These are phyloP conservation scores for Myxozyma neotropica DNA, from an alignment of 805 yeast species.

Conservation along the genomic window DNA sequence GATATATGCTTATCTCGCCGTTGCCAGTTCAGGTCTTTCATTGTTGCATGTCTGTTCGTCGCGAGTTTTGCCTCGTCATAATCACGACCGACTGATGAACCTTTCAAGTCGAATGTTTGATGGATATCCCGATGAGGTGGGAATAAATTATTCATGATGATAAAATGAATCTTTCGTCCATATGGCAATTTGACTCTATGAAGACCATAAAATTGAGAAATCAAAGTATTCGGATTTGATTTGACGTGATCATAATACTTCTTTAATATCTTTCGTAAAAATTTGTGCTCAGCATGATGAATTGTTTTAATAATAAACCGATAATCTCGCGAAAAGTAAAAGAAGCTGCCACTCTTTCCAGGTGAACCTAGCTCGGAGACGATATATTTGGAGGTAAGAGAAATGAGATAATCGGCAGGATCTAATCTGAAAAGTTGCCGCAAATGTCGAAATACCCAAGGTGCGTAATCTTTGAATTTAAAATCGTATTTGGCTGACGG, in stretches of 20 bases:
- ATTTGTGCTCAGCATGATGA: constrained; percentile 88
- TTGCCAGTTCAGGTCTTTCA: constrained; percentile 87
- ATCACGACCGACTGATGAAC: constrained; percentile 77
- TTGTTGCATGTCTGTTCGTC: constrained; percentile 48
- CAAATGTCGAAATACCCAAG: constrained; percentile 88
- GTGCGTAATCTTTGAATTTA: constrained; percentile 94
- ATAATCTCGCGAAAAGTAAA: constrained; percentile 91
- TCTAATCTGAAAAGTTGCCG: constrained; percentile 81
- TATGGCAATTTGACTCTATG: constrained; percentile 91
- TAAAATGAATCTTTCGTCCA: constrained; percentile 79
- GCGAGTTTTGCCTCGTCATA: constrained; percentile 33
- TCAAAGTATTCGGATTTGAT: constrained; percentile 79
- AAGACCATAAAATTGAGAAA: constrained; percentile 95
- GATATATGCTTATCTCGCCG: constrained; percentile 63
- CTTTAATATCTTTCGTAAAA: constrained; percentile 69
- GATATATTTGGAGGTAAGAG: constrained; percentile 89
- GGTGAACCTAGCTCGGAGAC: constrained; percentile 92
- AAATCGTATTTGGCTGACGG: constrained; percentile 95
- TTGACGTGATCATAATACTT: constrained; percentile 81
- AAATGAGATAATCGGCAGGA: constrained; percentile 92
- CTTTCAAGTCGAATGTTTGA: constrained; percentile 85
- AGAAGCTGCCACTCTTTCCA: constrained; percentile 95
- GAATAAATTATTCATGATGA: constrained; percentile 95
- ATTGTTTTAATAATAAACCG: constrained; percentile 94
- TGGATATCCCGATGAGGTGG: constrained; percentile 91